Evolutionary conservation across 108 stramenopile species (phyloP), one percentile per base, ranked within the genome.

Genomic region (Conticribra guillardii): DNA sequence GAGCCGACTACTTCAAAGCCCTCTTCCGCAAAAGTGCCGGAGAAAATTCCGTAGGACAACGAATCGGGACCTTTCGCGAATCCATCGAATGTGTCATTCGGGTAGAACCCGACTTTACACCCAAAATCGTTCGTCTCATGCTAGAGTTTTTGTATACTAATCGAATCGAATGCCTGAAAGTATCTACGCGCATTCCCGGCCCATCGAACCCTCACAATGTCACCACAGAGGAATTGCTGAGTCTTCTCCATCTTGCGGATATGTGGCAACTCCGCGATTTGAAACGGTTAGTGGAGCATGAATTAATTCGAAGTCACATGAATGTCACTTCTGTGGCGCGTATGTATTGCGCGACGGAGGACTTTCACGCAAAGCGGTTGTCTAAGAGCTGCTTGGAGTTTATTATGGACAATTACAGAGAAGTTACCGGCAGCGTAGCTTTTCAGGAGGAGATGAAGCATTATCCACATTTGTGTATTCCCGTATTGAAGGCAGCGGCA

Each of bases 1-100:
- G 98, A 45, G 93, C 93, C 23, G 98, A 97, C 27, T 99, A 99
- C 76, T 99, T 99, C 91, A 95, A 97, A 62, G 95, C 95, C 27
- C 90, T 96, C 50, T 97, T 99, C 80, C 89, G 96, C 18, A 96
- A 93, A 67, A 81, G 74, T 33, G 74, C 84, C 48, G 63, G 63
- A 16, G 68, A 64, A 26, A 55, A 59, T 28, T 77, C 75, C 30
- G 17, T 59, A 19, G 71, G 64, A 16, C 53, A 71, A 18, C 49
- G 50, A 28, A 60, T 76, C 41, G 85, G 45, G 69, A 75, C 87
- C 41, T 95, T 95, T 69, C 69, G 82, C 32, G 89, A 94, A 73
- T 79, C 90, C 4, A 70, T 73, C 45, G 91, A 87, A 69, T 87
- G 88, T 48, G 67, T 84, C 32, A 91, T 97, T 29, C 69, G 82